Evolutionary conservation across 139 green algal genomes (phyloP), one percentile per base, ranked within the genome.

Genomic region (Picocystis salinarum): DNA sequence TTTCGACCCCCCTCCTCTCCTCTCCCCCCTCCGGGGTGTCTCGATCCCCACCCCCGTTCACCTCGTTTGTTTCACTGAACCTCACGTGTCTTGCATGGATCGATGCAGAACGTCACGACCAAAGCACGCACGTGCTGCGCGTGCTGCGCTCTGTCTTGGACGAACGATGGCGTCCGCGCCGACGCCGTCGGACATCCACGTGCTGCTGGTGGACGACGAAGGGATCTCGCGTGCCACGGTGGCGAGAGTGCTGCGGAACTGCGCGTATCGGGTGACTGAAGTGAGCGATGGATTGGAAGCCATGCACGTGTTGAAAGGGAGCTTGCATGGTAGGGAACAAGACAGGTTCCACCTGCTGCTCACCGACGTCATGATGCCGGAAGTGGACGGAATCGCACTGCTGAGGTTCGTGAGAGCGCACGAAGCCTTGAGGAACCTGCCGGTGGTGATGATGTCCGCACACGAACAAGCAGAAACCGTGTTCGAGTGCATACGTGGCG

Each of bases 351-450:
- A 87, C 33, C 58, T 93, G 11, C 64, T 93, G 1, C 50, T 93
- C 1, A 84, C 77, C 41, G 81, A 93, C 45, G 62, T 93, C 0
- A 80, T 89, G 65, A 93, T 93, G 81, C 81, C 82, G 0, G 75
- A 79, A 15, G 61, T 91, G 22, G 68, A 77, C 33, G 82, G 82
- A 19, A 53, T 92, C 3, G 62, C 85, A 45, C 58, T 92, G 10
- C 60, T 92, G 26, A 61, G 59, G 29, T 73, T 66, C 30, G 61
- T 93, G n/a, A 68, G 75, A 10, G 52, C 50, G 6, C 61, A 82
- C 26, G 44, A 67, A 23, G 45, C 48, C 26, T 53, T 90, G 18
- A 34, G 33, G 24, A 56, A 66, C 28, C 56, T 92, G 17, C 81
- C 81, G n/a, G 79, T 92, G 22, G 31, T 65, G 80, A 67, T 93